Base-by-base conservation (phyloP, 805 yeast genomes). In the Millerozyma miso region DNA sequence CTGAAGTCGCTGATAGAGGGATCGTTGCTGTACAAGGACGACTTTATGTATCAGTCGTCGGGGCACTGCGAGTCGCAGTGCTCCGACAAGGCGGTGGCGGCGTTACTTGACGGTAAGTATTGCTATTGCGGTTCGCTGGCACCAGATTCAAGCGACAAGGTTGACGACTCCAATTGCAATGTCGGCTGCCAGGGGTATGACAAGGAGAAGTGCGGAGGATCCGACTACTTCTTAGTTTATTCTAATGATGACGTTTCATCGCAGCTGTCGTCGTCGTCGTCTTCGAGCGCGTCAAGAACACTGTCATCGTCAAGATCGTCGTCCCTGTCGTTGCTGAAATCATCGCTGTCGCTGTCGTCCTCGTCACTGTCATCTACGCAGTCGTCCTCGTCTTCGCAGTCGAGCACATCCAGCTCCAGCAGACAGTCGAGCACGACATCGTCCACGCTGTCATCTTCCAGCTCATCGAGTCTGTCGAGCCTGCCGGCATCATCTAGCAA, bases 21-120 rank as follows among this genome's bases (percentile, higher is more conserved):
- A 2, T 39, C 39, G 58, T 76, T 67, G 51, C 39, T 57, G n/a
- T 57, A 53, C 42, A 58, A 67, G 46, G 86, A 83, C 23, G 53
- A 70, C 2, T 77, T 76, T 58, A 63, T 60, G 1, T 83, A 65
- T 56, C 90, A 85, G 62, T 73, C 88, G 6, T 74, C 80, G 14
- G 67, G 74, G 5, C 65, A 77, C 54, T 84, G 93, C 60, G 65
- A 70, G 44, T 49, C 54, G 5, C 65, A 69, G 47, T 83, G 96
- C 62, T 42, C 56, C 41, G 74, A 74, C 6, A 66, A 62, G 18
- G 53, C 50, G 31, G 62, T 69, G 20, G 63, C 62, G 8, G 74
- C 69, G 3, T 52, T 67, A 16, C 51, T 60, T 32, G 50, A 58
- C 38, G 76, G 76, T 0, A 54, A 57, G 35, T 48, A 54, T 36